Evolutionary conservation across 2,329 filamentous ascomycete genomes (phyloP), one percentile per base, ranked within the genome.

Genomic region (Trichoderma asperellum): DNA sequence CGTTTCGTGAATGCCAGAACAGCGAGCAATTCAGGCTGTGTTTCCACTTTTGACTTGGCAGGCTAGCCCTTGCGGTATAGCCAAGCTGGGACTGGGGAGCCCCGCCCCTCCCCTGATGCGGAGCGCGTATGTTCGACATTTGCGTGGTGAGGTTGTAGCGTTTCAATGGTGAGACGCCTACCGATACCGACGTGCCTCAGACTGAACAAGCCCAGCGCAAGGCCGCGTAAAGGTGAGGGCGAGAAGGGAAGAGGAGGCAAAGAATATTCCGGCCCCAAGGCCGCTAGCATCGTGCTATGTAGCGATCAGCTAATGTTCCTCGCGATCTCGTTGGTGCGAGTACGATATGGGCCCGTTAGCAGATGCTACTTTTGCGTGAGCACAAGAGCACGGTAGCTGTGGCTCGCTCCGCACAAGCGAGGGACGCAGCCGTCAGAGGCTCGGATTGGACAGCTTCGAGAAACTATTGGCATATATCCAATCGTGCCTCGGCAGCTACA

Each of bases 101-200:
- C 35, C 61, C 24, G 24, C 34, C 52, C 29, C 57, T 18, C 53
- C 47, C 60, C 40, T 66, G 62, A 18, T 34, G 58, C 67, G 52
- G 68, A 69, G 60, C 10, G 56, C 27, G 60, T 65, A 43, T 61
- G 43, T 63, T 69, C 32, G 58, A 70, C 35, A 37, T 49, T 35
- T 56, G 29, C 43, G 58, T 70, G 63, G 68, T 68, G 68, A 67
- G 63, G 58, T 53, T 52, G 68, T 70, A 70, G 68, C 68, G 68
- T 63, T 63, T 60, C 57, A 40, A 68, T 70, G 63, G 68, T 70
- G 68, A 70, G 63, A 70, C 68, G 63, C 21, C 63, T 49, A 52
- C 63, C 56, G 52, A 62, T 60, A 49, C 58, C 58, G 47, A 60
- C 37, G 55, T 37, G 53, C 49, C 56, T 35, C 62, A 57, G 29